A percentile compares a stretch with the other conserved stretches of the same genome.
Evolutionary conservation across 441 rosid species (phyloP).

Genomic region (Croton laevigatus): DNA sequence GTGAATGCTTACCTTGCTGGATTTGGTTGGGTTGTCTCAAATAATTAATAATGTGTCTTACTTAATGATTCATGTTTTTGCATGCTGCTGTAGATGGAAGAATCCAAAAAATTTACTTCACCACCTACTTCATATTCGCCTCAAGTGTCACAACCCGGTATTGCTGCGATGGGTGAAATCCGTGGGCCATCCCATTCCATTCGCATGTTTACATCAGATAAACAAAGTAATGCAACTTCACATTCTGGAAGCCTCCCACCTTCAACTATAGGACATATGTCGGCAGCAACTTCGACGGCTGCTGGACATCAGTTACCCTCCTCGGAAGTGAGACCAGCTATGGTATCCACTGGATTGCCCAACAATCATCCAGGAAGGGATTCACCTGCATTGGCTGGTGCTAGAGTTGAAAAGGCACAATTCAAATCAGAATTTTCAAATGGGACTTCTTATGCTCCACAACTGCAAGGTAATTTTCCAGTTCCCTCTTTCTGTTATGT

Average conservation of each 20-base stretch:
- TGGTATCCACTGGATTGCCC: constrained; percentile 35
- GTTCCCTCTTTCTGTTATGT: background rate
- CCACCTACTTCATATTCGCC: constrained; percentile 47
- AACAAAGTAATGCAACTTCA: constrained; percentile 28
- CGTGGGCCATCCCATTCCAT: constrained; percentile 39
- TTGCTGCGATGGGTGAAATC: constrained; percentile 35
- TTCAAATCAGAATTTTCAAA: constrained; percentile 49
- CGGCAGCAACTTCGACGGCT: constrained; percentile 35
- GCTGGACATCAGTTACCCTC: constrained; percentile 37
- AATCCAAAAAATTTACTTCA: constrained; percentile 44
- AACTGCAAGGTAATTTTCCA: constrained; percentile 43
- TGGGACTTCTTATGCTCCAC: constrained; percentile 35
- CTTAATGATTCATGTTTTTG: constrained; percentile 15
- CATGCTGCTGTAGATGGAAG: constrained; percentile 67
- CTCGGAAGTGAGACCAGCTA: constrained; percentile 40
- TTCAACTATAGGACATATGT: constrained; percentile 32
- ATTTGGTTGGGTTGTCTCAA: constrained; percentile 1
- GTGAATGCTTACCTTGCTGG: constrained; percentile 4
- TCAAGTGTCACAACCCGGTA: constrained; percentile 44
- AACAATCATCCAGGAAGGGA: constrained; percentile 46
- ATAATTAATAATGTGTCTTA: background rate
- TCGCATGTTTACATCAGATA: constrained; percentile 43
- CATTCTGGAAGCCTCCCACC: constrained; percentile 44
- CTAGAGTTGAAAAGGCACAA: constrained; percentile 49
- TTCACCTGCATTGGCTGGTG: constrained; percentile 35